Conservation (phyloP, 2,329 filamentous ascomycete genomes). For the Claviceps arundinis region DNA sequence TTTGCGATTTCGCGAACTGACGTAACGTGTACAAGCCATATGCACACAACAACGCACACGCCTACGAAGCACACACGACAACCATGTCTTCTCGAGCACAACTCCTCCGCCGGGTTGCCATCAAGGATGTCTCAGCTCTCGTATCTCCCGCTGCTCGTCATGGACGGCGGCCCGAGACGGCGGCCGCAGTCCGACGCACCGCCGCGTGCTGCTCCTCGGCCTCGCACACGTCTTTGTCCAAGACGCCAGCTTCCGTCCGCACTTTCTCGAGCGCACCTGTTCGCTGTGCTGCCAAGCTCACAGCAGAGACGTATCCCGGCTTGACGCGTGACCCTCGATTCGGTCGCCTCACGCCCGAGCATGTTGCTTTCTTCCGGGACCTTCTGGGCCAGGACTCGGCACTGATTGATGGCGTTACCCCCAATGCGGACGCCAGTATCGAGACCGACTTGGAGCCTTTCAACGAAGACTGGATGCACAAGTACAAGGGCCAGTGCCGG, state of each 20-base stretch:
- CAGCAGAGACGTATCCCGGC: constrained; percentile 72
- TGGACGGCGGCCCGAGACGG: neutral
- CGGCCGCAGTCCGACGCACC: neutral
- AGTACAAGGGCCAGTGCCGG: constrained; percentile 82
- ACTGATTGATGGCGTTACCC: constrained; percentile 68
- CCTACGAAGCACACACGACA: neutral
- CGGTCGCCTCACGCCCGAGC: constrained; percentile 56
- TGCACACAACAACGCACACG: neutral
- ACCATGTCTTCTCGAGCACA: constrained; percentile 4
- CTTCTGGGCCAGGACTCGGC: constrained; percentile 70
- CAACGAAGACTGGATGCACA: constrained; percentile 98
- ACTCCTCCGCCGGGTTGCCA: constrained; percentile 3
- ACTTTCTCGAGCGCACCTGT: constrained; percentile 12
- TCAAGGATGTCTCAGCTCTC: constrained; percentile 1
- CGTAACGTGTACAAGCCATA: neutral
- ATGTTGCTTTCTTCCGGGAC: constrained; percentile 71
- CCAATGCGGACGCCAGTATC: constrained; percentile 50
- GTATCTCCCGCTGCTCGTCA: neutral
- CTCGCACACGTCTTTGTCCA: constrained; percentile 10
- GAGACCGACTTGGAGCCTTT: constrained; percentile 77
- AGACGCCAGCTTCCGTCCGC: constrained; percentile 13
- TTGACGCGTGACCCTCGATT: constrained; percentile 71
- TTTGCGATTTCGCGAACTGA: neutral
- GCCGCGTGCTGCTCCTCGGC: constrained; percentile 5
- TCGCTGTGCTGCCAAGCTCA: constrained; percentile 45